phyloP scores from a whole-genome alignment of 2,329 filamentous ascomycete genomes.

The Hansfordia pulvinata region DNA sequence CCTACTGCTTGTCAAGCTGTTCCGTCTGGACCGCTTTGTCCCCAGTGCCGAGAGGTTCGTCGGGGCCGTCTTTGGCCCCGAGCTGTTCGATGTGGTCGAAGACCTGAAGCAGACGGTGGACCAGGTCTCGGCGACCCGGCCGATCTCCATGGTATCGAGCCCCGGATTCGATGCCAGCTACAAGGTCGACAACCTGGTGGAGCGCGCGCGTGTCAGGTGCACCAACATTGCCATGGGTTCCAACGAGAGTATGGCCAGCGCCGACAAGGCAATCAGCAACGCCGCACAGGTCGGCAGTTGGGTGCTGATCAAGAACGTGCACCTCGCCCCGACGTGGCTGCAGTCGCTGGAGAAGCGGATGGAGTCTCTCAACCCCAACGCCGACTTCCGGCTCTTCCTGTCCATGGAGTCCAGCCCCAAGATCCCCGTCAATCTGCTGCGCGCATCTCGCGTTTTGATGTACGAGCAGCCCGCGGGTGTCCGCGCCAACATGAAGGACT shows the following conservation, averaged over 20 bases:
- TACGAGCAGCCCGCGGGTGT: slow-evolving; percentile 97
- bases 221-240: slow-evolving; percentile 99
- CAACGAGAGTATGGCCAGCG: slow-evolving; percentile 80
- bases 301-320: slow-evolving; percentile 98
- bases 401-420: slow-evolving; percentile 96
- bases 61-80: slow-evolving; percentile 67
- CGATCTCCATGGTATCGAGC: slow-evolving; percentile 84
- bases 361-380: slow-evolving; percentile 85
- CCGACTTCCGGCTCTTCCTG: slow-evolving; percentile 86
- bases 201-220: slow-evolving; percentile 68
- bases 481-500: slow-evolving; percentile 97
- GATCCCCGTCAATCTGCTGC: slow-evolving; percentile 90
- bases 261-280: slow-evolving; percentile 89
- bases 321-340: slow-evolving; percentile 89
- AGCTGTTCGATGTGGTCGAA: slow-evolving; percentile 70
- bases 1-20: slow-evolving; percentile 85
- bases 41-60: slow-evolving; percentile 89
- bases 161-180: slow-evolving; percentile 97
- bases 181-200: slow-evolving; percentile 93
- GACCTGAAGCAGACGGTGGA: slow-evolving; percentile 77
- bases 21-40: slow-evolving; percentile 90
- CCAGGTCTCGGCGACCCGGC: slow-evolving; percentile 71
- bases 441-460: slow-evolving; percentile 87
- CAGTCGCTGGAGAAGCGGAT: slow-evolving; percentile 96
- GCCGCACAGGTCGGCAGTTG: slow-evolving; percentile 86